Base-by-base conservation (phyloP, 2,329 filamentous ascomycete species). In the Penicillium expansum region DNA sequence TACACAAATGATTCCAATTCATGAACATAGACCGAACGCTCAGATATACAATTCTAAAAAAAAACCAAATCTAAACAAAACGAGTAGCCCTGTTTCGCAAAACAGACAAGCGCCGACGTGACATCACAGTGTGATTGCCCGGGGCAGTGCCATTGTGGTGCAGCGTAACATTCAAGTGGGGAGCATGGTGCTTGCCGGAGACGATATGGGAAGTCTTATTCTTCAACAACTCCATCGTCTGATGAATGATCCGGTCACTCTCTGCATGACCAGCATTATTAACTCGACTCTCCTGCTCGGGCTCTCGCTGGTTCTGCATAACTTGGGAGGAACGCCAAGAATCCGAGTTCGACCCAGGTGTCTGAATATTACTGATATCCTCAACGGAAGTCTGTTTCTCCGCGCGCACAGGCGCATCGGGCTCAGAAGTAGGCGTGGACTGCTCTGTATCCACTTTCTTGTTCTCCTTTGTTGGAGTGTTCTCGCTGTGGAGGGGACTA, bases 51-150 rank as follows among this genome's bases (percentile, higher is more conserved):
- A 24, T 37, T 10, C 14, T 13, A 18, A 18, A 18, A 16, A 18
- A 18, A 18, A 24, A 1, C 0, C 48, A 5, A 20, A 8, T 39
- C 39, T 43, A 41, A 20, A 56, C 47, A 35, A 52, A 30, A 22
- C 55, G 50, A 10, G 54, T n/a, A n/a, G 30, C 32, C 5, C 63
- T 56, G 42, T 56, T 63, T 13, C 64, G 63, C 62, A 66, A 50
- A 29, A 63, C 56, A 52, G 64, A 66, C 44, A 66, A 35, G 42
- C 60, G 62, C n/a, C 64, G 56, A 44, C 60, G 58, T n/a, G 60
- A 54, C 14, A 64, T 41, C 45, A 56, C 44, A 33, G 62, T 62
- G 1, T n/a, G 57, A 42, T 63, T 63, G 4, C 43, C 56, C 3
- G 56, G 33, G 1, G 33, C 39, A 44, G 63, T 66, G 4, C 50